Base-by-base conservation (phyloP, 768 basidiomycete species). In the Boletus pseudopeckii region DNA sequence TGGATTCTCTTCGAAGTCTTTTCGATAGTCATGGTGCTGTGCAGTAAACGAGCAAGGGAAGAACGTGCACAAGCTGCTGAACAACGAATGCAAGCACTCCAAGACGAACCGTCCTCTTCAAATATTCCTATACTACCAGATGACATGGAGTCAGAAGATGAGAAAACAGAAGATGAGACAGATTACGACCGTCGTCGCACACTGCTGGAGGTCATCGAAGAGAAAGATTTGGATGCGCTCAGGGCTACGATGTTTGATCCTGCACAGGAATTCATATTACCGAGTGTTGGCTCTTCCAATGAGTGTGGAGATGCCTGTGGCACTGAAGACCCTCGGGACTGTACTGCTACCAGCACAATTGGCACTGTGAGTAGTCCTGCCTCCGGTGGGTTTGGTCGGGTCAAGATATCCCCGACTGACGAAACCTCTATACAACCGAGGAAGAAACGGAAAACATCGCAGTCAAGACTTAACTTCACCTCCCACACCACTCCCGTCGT, bases 31-130 rank as follows among this genome's bases (percentile, higher is more conserved):
- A 59, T 41, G 37, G 9, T 38, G 14, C 10, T 41, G 11, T 48
- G 37, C 63, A 93, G 90, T 66, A 90, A 90, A 66, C 78, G 86
- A 32, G 90, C 89, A 14, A 74, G 90, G 54, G 89, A 90, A 59
- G 88, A 90, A 64, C 78, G 90, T 52, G 90, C 88, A 2, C 58
- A 83, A 34, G 90, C 90, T n/a, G 81, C 80, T 7, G 88, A 92
- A 69, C 75, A 72, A 20, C 78, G 91, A 33, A 48, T 88, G 13
- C 70, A 69, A 45, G 74, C 76, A 9, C 62, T 84, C 43, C 76
- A 79, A 66, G 66, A 64, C 37, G 48, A 65, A n/a, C 40, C 39
- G 17, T 51, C 61, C 34, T 43, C 56, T 39, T 58, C 53, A 30
- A 36, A n/a, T 10, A 18, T 36, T 50, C 33, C 36, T 15, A 28